phyloP scores from a whole-genome alignment of 176 grass and related monocot species.

The Melocanna baccifera region DNA sequence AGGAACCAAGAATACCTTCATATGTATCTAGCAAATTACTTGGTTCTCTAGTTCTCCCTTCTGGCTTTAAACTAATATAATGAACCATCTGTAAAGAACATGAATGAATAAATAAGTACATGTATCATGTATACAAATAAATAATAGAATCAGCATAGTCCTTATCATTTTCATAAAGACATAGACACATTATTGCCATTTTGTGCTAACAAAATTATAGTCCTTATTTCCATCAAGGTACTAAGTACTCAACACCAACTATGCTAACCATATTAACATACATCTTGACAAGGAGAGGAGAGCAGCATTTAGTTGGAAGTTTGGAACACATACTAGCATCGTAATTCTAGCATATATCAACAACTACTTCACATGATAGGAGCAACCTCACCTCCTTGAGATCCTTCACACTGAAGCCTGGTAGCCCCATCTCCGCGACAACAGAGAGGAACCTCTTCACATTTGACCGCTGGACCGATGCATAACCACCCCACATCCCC shows the following conservation, averaged over 20 bases:
- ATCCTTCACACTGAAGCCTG: conserved; percentile 69
- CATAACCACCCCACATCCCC: conserved; percentile 54
- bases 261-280: conserved; percentile 25
- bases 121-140: no score
- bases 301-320: conserved; percentile 11
- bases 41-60: no score
- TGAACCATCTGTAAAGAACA: no score
- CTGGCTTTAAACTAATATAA: no score
- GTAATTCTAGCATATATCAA: background rate
- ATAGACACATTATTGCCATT: background rate
- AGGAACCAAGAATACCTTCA: no score
- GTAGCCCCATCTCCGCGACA: conserved; percentile 68
- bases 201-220: background rate
- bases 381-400: conserved; percentile 69
- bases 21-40: no score
- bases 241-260: conserved; percentile 21
- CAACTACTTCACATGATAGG: conserved; percentile 18
- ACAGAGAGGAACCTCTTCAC: conserved; percentile 82
- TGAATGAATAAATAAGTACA: no score
- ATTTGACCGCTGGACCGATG: conserved; percentile 52
- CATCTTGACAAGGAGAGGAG: conserved; percentile 29
- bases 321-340: background rate
- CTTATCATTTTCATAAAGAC: conserved; percentile 4
- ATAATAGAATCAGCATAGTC: no score
- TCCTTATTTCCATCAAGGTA: conserved; percentile 16